phyloP scores from a whole-genome alignment of 306 rosid genomes.

The Inga laurina region DNA sequence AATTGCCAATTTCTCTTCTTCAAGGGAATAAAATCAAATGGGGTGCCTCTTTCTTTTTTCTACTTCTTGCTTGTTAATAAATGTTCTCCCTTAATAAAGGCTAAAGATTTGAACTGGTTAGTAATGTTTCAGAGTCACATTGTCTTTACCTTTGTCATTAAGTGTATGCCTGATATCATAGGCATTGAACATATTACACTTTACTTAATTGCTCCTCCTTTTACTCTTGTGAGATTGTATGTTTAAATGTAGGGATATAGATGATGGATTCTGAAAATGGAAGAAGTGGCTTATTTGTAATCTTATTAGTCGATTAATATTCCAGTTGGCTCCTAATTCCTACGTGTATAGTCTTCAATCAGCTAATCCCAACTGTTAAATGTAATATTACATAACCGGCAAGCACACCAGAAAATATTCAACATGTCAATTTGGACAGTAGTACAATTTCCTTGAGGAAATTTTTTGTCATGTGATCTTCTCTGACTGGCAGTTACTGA shows the following conservation, averaged over 20 bases:
- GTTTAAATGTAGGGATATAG: neutral
- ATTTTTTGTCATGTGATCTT: neutral
- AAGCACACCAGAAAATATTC: conserved; percentile 3
- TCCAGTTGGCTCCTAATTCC: conserved; percentile 3
- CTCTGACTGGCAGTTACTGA: neutral
- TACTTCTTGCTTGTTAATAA: conserved; percentile 1
- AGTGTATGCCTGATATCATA: neutral
- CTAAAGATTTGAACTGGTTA: conserved; percentile 5
- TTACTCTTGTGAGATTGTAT: conserved; percentile 3
- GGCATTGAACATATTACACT: neutral
- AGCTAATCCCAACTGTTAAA: conserved; percentile 11
- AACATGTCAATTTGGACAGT: conserved; percentile 6
- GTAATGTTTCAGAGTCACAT: neutral
- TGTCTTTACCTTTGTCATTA: conserved; percentile 17
- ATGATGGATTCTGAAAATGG: conserved; percentile 12
- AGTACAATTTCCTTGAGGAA: neutral
- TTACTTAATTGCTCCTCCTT: conserved; percentile 15
- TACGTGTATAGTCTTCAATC: neutral
- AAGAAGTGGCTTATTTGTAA: conserved; percentile 1
- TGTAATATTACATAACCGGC: neutral
- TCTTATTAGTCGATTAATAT: conserved; percentile 18
- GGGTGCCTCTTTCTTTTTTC: conserved; percentile 7
- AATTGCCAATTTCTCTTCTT: conserved; percentile 23
- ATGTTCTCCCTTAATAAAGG: neutral
- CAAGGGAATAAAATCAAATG: conserved; percentile 15